These are phyloP conservation scores for Colletotrichum aenigma DNA, from an alignment of 2,329 filamentous ascomycete genomes.

Conservation along the genomic window DNA sequence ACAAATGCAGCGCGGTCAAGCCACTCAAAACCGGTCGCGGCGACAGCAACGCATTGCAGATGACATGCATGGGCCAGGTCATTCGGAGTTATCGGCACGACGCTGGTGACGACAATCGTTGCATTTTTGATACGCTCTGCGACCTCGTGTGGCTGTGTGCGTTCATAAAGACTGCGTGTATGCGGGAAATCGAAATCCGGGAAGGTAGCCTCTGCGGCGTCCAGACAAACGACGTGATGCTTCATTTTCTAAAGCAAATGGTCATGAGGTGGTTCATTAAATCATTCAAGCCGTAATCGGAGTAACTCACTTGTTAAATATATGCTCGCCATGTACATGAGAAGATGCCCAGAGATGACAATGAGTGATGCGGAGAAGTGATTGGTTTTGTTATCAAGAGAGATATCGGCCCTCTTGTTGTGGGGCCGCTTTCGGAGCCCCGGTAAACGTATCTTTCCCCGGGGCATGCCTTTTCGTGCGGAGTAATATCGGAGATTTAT, in stretches of 20 bases:
- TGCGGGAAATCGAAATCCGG: neutral
- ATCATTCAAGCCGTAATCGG: neutral
- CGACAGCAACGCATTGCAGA: neutral
- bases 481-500: neutral
- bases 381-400: neutral
- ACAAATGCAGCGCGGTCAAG: neutral
- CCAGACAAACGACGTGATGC: neutral
- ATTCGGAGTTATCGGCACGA: neutral
- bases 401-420: neutral
- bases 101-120: neutral
- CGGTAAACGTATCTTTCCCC: neutral
- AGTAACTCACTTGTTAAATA: neutral
- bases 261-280: neutral
- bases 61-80: neutral
- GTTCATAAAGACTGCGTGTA: neutral
- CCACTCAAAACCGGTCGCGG: neutral
- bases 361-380: neutral
- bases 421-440: neutral
- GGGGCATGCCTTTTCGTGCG: neutral
- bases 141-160: neutral
- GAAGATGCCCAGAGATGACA: neutral
- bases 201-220: neutral
- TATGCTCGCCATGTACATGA: neutral
- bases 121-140: neutral
- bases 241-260: neutral